Evolutionary conservation across 306 rosid genomes (phyloP).

Genomic region (Lagenaria siceraria): DNA sequence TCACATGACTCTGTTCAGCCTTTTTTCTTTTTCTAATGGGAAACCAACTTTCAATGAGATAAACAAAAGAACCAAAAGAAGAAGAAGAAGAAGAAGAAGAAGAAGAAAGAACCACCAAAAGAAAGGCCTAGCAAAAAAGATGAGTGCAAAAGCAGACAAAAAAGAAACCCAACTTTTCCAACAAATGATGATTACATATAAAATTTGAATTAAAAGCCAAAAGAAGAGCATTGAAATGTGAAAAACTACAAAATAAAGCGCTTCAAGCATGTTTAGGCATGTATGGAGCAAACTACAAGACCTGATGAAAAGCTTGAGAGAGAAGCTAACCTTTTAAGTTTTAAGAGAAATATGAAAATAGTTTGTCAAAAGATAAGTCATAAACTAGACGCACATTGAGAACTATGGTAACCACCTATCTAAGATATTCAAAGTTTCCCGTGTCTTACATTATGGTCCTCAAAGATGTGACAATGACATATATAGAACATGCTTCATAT

Average conservation of each 20-base stretch:
- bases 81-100: background rate
- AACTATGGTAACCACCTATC: background rate
- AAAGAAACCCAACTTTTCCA: background rate
- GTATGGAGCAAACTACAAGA: background rate
- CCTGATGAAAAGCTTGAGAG: background rate
- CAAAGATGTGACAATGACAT: background rate
- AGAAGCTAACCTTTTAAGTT: background rate
- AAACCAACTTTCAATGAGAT: background rate
- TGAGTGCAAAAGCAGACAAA: background rate
- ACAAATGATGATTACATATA: background rate
- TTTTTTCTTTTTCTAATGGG: background rate
- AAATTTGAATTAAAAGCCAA: background rate
- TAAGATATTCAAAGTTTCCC: background rate
- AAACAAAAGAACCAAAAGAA: background rate
- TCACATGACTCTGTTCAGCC: background rate
- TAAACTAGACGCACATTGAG: background rate
- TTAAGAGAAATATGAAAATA: background rate
- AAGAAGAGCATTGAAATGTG: background rate
- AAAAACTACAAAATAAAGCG: background rate
- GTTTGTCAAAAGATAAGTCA: background rate
- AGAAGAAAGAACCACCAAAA: background rate
- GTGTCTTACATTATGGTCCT: background rate
- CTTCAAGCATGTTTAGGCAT: background rate
- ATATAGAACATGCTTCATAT: background rate
- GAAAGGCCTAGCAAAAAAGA: background rate